These are phyloP conservation scores for Phyllostachys edulis DNA, from an alignment of 176 grass and related monocot species.

Conservation along the genomic window DNA sequence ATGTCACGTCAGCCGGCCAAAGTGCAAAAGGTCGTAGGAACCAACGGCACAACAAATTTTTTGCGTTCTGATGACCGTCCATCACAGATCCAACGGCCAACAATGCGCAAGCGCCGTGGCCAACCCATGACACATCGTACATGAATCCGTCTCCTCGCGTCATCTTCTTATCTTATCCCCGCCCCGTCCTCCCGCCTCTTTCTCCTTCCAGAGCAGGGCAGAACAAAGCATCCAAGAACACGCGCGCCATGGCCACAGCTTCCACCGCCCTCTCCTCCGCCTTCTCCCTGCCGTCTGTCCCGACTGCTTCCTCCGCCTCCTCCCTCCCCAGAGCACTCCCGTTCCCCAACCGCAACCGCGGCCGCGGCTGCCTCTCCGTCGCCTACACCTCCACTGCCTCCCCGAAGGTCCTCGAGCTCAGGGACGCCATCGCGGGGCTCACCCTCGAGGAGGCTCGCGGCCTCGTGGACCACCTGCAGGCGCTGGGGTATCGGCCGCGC, in stretches of 20 bases:
- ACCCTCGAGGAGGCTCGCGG: constrained; percentile 66
- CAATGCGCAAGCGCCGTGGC: neutral
- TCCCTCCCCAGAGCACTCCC: neutral
- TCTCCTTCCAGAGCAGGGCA: neutral
- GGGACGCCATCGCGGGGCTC: constrained; percentile 42
- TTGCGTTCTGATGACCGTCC: neutral
- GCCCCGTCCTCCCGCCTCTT: neutral
- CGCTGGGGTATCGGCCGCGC: constrained; percentile 49
- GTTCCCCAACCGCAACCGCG: neutral
- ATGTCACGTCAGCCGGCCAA: no score
- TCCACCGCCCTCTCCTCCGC: constrained; percentile 33
- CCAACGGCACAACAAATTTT: neutral
- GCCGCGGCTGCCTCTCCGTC: neutral
- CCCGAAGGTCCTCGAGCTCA: constrained; percentile 53
- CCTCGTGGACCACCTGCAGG: constrained; percentile 53
- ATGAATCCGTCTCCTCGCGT: neutral
- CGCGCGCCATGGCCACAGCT: constrained; percentile 24
- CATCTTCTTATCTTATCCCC: constrained; percentile 27
- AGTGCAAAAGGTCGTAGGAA: no score
- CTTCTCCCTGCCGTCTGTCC: neutral
- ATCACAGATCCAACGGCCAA: neutral
- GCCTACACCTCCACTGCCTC: constrained; percentile 17
- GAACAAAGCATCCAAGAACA: neutral
- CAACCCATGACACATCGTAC: neutral
- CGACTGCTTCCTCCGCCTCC: neutral